These are phyloP conservation scores for Talaromyces verruculosus DNA, from an alignment of 2,329 filamentous ascomycete species.

Conservation along the genomic window DNA sequence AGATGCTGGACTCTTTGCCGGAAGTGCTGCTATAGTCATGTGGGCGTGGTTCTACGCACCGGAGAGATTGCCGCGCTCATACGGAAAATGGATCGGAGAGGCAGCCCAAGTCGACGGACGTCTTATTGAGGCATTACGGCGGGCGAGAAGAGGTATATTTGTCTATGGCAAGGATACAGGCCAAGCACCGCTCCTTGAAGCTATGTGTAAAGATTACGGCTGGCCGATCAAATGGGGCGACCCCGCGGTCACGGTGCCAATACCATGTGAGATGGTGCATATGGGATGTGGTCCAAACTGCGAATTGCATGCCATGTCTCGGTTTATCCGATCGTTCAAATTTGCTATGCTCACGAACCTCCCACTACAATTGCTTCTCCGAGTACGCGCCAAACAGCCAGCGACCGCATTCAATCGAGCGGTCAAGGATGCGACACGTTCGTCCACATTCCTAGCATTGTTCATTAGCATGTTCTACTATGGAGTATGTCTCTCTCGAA, in stretches of 20 bases:
- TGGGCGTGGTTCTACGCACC: conserved; percentile 84
- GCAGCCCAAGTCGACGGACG: conserved; percentile 73
- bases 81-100: conserved; percentile 78
- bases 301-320: conserved; percentile 68
- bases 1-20: conserved; percentile 71
- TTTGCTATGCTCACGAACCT: conserved; percentile 77
- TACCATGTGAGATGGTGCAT: conserved; percentile 82
- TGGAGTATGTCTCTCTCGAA: conserved; percentile 74
- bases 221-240: conserved; percentile 72
- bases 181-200: conserved; percentile 64
- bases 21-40: conserved; percentile 76
- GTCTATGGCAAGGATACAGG: conserved; percentile 73
- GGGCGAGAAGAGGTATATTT: conserved; percentile 62
- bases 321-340: conserved; percentile 68
- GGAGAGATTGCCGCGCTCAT: conserved; percentile 66
- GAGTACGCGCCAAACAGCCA: conserved; percentile 53
- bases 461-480: conserved; percentile 85
- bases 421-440: conserved; percentile 62
- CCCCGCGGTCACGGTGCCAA: conserved; percentile 65
- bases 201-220: conserved; percentile 70
- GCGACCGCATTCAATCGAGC: conserved; percentile 50
- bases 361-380: conserved; percentile 68
- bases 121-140: conserved; percentile 71
- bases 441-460: conserved; percentile 72
- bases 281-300: conserved; percentile 71